phyloP scores from a whole-genome alignment of 345 rosid species.

The Syzygium jambos region DNA sequence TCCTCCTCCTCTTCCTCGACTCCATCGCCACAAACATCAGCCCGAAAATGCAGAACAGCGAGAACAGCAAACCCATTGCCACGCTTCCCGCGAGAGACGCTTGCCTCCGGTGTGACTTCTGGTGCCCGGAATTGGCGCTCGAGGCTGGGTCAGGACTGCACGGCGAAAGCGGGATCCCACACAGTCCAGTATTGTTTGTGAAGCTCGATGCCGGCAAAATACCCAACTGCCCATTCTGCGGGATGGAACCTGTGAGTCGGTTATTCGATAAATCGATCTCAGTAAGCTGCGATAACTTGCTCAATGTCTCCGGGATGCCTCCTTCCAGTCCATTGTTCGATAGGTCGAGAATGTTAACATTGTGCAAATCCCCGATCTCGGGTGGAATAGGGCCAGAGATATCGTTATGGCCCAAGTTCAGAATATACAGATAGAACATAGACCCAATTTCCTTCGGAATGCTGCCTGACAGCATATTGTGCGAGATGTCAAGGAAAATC shows the following conservation, averaged over 20 bases:
- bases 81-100: constrained; percentile 63
- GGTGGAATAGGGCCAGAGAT: constrained; percentile 65
- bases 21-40: constrained; percentile 57
- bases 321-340: constrained; percentile 66
- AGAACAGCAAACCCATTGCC: constrained; percentile 84
- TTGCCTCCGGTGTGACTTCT: constrained; percentile 37
- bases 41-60: constrained; percentile 65
- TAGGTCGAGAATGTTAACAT: constrained; percentile 77
- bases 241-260: constrained; percentile 59
- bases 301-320: constrained; percentile 57
- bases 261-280: constrained; percentile 79
- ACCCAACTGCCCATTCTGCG: constrained; percentile 72
- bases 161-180: constrained; percentile 68
- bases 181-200: constrained; percentile 71
- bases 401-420: constrained; percentile 77
- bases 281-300: constrained; percentile 39
- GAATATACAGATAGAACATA: constrained; percentile 55
- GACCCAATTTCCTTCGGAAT: constrained; percentile 85
- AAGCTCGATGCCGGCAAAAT: constrained; percentile 59
- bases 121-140: constrained; percentile 24
- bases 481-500: constrained; percentile 84
- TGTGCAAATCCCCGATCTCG: constrained; percentile 59
- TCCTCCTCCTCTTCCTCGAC: constrained; percentile 58
- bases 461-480: constrained; percentile 59
- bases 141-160: constrained; percentile 25